Evolutionary conservation across 2,329 filamentous ascomycete genomes (phyloP).

Genomic region (Sporothrix curviconia): DNA sequence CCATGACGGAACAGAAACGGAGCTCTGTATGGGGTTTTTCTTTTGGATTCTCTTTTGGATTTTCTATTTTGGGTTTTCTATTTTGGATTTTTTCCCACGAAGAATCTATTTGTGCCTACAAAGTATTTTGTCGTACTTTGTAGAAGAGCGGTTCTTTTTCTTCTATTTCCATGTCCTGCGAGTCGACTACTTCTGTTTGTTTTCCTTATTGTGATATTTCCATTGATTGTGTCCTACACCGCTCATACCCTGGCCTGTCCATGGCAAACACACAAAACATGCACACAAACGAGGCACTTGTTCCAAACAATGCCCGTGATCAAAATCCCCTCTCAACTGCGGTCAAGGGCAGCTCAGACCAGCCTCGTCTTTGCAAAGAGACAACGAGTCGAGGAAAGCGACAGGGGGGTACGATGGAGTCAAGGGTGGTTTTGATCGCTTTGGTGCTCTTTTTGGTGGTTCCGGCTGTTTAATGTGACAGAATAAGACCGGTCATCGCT

Average conservation of each 20-base stretch:
- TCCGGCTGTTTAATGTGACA: slow-evolving; percentile 26
- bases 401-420: background rate
- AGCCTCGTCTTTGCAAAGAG: background rate
- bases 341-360: background rate
- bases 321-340: no score
- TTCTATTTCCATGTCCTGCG: background rate
- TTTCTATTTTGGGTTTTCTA: no score
- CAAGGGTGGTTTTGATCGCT: background rate
- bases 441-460: background rate
- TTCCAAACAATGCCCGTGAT: background rate
- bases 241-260: slow-evolving; percentile 3
- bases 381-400: background rate
- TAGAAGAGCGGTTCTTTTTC: background rate
- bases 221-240: background rate
- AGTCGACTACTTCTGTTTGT: background rate
- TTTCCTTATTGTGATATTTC: background rate
- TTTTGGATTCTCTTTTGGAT: no score
- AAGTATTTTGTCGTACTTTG: background rate
- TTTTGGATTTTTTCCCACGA: no score
- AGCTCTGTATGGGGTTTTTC: background rate
- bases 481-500: slow-evolving; percentile 31
- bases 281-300: slow-evolving; percentile 5
- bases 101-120: background rate
- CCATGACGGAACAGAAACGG: background rate
- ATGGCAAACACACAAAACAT: slow-evolving; percentile 10